A percentile compares a stretch with the other conserved stretches of the same genome.
These are phyloP conservation scores for Serendipita sp. DNA, from an alignment of 768 basidiomycete species.

Conservation along the genomic window DNA sequence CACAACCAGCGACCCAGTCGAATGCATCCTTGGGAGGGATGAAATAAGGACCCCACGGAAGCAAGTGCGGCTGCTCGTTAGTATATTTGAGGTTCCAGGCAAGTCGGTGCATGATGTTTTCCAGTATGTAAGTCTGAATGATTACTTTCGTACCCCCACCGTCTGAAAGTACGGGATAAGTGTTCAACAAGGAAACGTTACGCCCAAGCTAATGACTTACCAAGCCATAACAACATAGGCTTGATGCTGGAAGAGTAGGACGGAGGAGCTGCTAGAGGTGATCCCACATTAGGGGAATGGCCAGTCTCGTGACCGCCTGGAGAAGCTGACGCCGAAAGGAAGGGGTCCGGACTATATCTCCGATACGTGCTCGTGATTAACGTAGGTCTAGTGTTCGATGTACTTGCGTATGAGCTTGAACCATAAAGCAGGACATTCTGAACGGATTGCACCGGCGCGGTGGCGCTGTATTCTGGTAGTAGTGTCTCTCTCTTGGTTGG, in stretches of 20 bases:
- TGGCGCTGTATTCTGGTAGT: neutral
- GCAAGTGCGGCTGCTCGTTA: neutral
- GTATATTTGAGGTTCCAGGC: neutral
- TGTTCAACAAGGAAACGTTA: neutral
- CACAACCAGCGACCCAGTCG: conserved; percentile 1
- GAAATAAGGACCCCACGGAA: neutral
- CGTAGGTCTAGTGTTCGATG: no score
- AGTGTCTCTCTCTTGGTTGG: neutral
- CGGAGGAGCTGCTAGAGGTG: neutral
- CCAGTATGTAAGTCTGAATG: neutral
- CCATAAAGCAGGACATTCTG: no score
- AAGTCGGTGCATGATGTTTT: neutral
- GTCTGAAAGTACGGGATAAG: neutral
- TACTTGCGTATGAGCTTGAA: no score
- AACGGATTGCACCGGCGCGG: neutral
- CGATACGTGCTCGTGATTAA: no score
- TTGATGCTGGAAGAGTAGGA: conserved; percentile 1
- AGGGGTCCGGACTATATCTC: no score
- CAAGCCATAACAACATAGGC: conserved; percentile 2
- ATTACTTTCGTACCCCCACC: neutral
- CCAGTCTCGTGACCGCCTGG: no score
- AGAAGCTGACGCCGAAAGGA: no score
- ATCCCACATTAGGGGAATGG: no score
- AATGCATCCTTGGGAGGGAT: neutral
- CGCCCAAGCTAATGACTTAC: neutral